Conservation (phyloP, 2,329 filamentous ascomycete genomes). For the Domatiomyces globalis region DNA sequence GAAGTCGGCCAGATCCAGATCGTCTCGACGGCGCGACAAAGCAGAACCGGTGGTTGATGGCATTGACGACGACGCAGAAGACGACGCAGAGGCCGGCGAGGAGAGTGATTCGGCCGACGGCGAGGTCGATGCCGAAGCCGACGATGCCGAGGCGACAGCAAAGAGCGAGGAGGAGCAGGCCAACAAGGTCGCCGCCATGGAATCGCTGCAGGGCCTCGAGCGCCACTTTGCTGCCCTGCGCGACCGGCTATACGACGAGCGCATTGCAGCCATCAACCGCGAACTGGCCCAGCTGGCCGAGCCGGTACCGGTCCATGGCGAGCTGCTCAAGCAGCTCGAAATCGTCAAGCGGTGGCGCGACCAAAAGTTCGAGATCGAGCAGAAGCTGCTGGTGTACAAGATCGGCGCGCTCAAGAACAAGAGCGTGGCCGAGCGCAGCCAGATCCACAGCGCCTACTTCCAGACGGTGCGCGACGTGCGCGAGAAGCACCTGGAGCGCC, state of each 20-base stretch:
- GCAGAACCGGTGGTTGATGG: background rate
- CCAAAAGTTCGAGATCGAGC: conserved; percentile 63
- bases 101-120: conserved; percentile 36
- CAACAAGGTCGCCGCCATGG: conserved; percentile 65
- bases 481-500: conserved; percentile 61
- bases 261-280: conserved; percentile 63
- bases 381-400: conserved; percentile 59
- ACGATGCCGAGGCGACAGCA: conserved; percentile 30
- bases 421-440: conserved; percentile 66
- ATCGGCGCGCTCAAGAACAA: conserved; percentile 58
- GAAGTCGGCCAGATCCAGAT: conserved; percentile 23
- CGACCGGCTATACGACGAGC: conserved; percentile 70
- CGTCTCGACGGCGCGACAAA: conserved; percentile 17
- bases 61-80: conserved; percentile 27
- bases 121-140: conserved; percentile 30
- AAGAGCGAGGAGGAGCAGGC: conserved; percentile 46
- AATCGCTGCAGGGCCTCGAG: conserved; percentile 66
- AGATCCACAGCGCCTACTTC: conserved; percentile 81
- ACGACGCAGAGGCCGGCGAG: conserved; percentile 34
- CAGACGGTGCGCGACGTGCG: conserved; percentile 72
- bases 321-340: conserved; percentile 79
- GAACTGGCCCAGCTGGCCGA: conserved; percentile 48
- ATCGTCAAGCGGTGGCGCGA: conserved; percentile 71
- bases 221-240: conserved; percentile 77
- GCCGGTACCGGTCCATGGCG: conserved; percentile 59